Evolutionary conservation across 352 stramenopile genomes (phyloP).

Genomic region (Elongisporangium anandrum): DNA sequence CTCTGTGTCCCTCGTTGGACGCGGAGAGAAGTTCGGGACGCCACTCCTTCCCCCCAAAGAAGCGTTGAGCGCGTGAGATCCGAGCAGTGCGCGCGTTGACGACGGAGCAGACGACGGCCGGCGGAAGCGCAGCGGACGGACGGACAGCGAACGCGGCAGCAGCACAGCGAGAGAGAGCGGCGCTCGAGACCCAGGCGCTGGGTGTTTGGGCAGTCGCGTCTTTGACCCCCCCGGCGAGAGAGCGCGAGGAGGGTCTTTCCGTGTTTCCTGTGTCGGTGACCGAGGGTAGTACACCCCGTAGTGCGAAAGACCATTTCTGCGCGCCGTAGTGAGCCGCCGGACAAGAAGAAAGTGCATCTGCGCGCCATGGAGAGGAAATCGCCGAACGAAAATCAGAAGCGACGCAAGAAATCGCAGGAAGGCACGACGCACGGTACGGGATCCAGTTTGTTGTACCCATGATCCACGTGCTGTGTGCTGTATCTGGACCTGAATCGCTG

Average conservation of each 20-base stretch:
- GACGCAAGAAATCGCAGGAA: constrained; percentile 67
- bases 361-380: constrained; percentile 51
- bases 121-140: neutral
- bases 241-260: neutral
- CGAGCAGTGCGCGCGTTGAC: neutral
- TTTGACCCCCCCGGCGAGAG: neutral
- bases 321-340: neutral
- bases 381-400: constrained; percentile 48
- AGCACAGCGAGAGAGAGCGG: neutral
- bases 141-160: neutral
- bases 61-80: neutral
- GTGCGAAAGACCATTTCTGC: neutral
- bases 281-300: neutral
- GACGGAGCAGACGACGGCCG: neutral
- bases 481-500: neutral
- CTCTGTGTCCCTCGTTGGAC: neutral
- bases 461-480: neutral
- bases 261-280: neutral
- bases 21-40: neutral
- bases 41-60: neutral
- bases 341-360: constrained; percentile 60
- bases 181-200: neutral
- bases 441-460: neutral
- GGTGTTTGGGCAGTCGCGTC: neutral
- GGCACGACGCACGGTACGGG: constrained; percentile 16